Evolutionary conservation across 1,139 yeast genomes (phyloP).

Genomic region (Debaryomyces singareniensis): DNA sequence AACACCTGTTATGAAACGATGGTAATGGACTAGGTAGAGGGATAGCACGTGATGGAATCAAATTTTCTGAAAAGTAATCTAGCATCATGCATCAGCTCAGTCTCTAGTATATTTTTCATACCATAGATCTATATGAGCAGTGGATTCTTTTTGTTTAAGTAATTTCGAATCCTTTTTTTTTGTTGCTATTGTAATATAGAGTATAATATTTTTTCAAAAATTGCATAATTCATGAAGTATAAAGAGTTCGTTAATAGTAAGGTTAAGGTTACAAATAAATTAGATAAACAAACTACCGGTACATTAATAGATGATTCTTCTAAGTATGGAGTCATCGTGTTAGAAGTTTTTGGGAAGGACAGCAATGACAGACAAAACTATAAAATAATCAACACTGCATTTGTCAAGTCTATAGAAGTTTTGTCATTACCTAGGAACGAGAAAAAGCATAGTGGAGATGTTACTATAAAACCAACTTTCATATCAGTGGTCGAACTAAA

Average conservation of each 20-base stretch:
- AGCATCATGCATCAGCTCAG: too few species aligned
- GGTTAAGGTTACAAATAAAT: conserved; percentile 54
- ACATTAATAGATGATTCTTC: conserved; percentile 52
- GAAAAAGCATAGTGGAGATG: conserved; percentile 4
- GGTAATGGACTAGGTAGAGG: too few species aligned
- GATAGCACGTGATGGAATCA: too few species aligned
- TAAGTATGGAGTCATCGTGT: conserved; percentile 17
- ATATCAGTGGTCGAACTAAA: conserved; percentile 15
- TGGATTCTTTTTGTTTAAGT: too few species aligned
- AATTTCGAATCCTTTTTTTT: too few species aligned
- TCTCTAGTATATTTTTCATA: too few species aligned
- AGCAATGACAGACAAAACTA: conserved; percentile 25
- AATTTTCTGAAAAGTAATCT: too few species aligned
- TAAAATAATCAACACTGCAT: conserved; percentile 51
- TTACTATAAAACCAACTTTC: conserved; percentile 2
- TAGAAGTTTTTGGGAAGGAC: conserved; percentile 16
- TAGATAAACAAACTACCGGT: conserved; percentile 56
- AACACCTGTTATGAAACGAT: too few species aligned
- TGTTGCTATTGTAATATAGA: too few species aligned
- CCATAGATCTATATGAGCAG: too few species aligned
- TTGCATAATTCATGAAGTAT: too few species aligned
- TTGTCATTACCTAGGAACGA: conserved; percentile 20
- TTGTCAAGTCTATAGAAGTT: conserved; percentile 49
- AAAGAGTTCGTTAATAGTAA: conserved; percentile 35
- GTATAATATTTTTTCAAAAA: too few species aligned